phyloP scores from a whole-genome alignment of 2,329 filamentous ascomycete species.

The Sporothrix sp. region DNA sequence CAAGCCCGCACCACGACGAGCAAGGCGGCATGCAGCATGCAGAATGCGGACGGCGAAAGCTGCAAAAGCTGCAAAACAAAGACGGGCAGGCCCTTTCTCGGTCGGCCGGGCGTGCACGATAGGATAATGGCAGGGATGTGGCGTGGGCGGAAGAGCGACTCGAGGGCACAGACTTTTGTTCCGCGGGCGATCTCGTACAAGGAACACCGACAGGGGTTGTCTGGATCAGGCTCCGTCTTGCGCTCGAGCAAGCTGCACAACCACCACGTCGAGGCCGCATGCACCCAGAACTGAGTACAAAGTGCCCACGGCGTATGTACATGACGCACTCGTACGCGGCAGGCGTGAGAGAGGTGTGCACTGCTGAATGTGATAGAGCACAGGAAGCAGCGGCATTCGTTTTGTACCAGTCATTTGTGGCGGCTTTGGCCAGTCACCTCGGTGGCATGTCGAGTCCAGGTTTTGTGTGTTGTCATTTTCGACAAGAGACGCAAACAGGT shows the following conservation, averaged over 20 bases:
- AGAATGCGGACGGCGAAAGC: background rate
- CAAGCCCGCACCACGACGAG: background rate
- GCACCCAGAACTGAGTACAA: no score
- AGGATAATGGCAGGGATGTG: background rate
- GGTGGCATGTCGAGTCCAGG: background rate
- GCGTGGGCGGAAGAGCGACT: background rate
- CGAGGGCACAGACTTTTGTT: background rate
- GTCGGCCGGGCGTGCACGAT: constrained; percentile 7
- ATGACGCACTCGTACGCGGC: no score
- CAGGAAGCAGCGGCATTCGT: no score
- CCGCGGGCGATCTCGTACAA: background rate
- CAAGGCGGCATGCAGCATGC: background rate
- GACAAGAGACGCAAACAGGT: background rate
- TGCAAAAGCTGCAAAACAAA: background rate
- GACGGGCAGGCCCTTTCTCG: constrained; percentile 8
- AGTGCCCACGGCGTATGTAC: no score
- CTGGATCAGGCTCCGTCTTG: no score
- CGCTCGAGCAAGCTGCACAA: no score
- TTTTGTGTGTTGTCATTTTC: background rate
- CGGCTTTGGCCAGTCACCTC: background rate
- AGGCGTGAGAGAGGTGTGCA: no score
- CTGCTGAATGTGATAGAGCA: no score
- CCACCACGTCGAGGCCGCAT: no score
- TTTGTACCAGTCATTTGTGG: background rate
- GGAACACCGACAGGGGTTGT: background rate